A percentile compares a stretch with the other conserved stretches of the same genome.
These are phyloP conservation scores for Ustilago shanxiensis DNA, from an alignment of 1,284 basidiomycete genomes.

Conservation along the genomic window DNA sequence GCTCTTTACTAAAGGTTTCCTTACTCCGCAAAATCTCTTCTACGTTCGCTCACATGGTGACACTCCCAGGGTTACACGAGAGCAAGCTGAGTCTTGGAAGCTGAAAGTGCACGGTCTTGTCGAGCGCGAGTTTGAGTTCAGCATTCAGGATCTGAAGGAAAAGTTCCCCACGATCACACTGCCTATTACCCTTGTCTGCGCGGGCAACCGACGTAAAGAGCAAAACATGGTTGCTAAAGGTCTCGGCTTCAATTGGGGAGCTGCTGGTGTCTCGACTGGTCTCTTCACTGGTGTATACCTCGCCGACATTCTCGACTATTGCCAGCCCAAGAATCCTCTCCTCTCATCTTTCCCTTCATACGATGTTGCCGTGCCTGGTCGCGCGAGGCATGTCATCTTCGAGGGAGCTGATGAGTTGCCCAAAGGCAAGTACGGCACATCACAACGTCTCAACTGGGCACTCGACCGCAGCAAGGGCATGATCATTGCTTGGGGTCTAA, in stretches of 20 bases:
- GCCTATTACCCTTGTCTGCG: slow-evolving; percentile 79
- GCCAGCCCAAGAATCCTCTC: slow-evolving; percentile 71
- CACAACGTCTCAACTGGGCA: slow-evolving; percentile 75
- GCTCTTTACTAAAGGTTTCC: slow-evolving; percentile 75
- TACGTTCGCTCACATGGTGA: slow-evolving; percentile 80
- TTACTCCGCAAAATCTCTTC: slow-evolving; percentile 78
- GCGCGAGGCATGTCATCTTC: slow-evolving; percentile 76
- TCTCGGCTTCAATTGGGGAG: slow-evolving; percentile 75
- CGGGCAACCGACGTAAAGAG: slow-evolving; percentile 79
- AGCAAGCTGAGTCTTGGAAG: slow-evolving; percentile 73
- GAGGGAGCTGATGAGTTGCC: slow-evolving; percentile 77
- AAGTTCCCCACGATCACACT: slow-evolving; percentile 76
- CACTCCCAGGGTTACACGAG: slow-evolving; percentile 74
- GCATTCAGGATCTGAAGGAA: slow-evolving; percentile 71
- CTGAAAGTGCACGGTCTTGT: slow-evolving; percentile 74
- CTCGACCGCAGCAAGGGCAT: slow-evolving; percentile 74
- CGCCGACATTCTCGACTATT: slow-evolving; percentile 75
- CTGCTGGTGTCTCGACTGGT: slow-evolving; percentile 74
- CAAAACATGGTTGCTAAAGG: slow-evolving; percentile 78
- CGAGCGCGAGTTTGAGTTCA: slow-evolving; percentile 49
- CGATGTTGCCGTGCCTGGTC: slow-evolving; percentile 61
- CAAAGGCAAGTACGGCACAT: slow-evolving; percentile 79
- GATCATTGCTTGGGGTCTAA: slow-evolving; percentile 78
- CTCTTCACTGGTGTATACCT: slow-evolving; percentile 79
- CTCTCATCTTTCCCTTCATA: slow-evolving; percentile 59